Evolutionary conservation across 2,329 filamentous ascomycete genomes (phyloP).

Genomic region (Cercospora janseana): DNA sequence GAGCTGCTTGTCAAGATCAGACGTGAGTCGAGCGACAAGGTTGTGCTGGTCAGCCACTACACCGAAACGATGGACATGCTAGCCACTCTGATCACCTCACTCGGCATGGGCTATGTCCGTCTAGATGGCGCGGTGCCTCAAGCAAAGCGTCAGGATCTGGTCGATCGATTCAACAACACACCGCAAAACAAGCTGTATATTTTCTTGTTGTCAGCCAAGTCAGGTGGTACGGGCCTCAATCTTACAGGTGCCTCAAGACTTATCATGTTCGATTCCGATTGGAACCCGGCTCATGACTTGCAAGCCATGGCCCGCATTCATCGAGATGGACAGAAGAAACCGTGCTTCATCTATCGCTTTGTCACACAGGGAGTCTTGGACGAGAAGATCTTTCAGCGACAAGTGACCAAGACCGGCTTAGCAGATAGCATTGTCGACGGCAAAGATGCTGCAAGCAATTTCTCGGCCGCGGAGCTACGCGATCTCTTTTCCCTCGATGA

Average conservation of each 20-base stretch:
- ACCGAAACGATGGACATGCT: slow-evolving; percentile 70
- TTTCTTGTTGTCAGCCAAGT: slow-evolving; percentile 70
- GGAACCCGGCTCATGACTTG: slow-evolving; percentile 71
- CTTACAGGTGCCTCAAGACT: slow-evolving; percentile 68
- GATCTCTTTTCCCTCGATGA: slow-evolving; percentile 67
- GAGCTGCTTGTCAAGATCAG: slow-evolving; percentile 61
- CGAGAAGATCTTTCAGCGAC: slow-evolving; percentile 73
- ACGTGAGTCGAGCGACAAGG: slow-evolving; percentile 63
- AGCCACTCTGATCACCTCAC: slow-evolving; percentile 57
- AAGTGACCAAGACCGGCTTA: slow-evolving; percentile 68
- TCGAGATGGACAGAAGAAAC: slow-evolving; percentile 66
- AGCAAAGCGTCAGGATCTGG: slow-evolving; percentile 63
- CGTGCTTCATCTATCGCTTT: slow-evolving; percentile 68
- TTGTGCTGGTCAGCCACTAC: slow-evolving; percentile 74
- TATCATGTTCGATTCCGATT: slow-evolving; percentile 70
- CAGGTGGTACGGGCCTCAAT: slow-evolving; percentile 68
- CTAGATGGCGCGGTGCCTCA: slow-evolving; percentile 67
- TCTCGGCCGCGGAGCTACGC: slow-evolving; percentile 63
- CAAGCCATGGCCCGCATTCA: slow-evolving; percentile 75
- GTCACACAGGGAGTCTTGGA: slow-evolving; percentile 67
- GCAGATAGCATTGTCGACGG: slow-evolving; percentile 70
- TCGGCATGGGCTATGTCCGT: slow-evolving; percentile 63
- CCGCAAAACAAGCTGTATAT: slow-evolving; percentile 59
- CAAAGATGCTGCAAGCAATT: slow-evolving; percentile 59
- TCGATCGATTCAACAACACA: slow-evolving; percentile 67